phyloP scores from a whole-genome alignment of 2,329 filamentous ascomycete species.

The Ophiostoma ulmi region DNA sequence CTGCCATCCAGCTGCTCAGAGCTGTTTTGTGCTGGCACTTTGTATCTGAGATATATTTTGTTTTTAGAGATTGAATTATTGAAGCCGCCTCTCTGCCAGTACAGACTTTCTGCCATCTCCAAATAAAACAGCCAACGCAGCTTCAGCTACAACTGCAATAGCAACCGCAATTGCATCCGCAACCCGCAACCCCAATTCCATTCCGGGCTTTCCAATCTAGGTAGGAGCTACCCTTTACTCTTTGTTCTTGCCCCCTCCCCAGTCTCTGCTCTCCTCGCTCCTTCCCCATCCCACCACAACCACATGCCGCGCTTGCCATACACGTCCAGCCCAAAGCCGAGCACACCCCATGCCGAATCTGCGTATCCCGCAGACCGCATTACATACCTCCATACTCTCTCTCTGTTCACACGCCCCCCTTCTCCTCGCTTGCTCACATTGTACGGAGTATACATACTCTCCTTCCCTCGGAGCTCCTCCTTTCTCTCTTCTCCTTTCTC shows the following conservation, averaged over 20 bases:
- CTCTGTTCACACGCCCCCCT: constrained; percentile 3
- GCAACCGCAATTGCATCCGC: background rate
- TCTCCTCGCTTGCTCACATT: background rate
- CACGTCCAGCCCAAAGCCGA: background rate
- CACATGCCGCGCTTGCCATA: constrained; percentile 6
- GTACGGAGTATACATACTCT: constrained; percentile 5
- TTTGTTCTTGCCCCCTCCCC: background rate
- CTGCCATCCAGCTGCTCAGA: background rate
- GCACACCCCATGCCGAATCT: background rate
- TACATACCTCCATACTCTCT: background rate
- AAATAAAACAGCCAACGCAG: background rate
- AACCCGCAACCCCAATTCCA: background rate
- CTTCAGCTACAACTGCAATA: background rate
- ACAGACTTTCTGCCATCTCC: no score
- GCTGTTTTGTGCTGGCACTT: background rate
- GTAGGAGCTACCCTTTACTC: background rate
- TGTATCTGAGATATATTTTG: background rate
- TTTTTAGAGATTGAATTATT: background rate
- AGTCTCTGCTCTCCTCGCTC: background rate
- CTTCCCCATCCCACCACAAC: constrained; percentile 8
- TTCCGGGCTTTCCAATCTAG: background rate
- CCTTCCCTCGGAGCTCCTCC: constrained; percentile 9
- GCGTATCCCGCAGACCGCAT: constrained; percentile 3
- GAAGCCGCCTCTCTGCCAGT: no score
- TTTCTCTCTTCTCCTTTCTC: background rate